These are phyloP conservation scores for Adansonia rubrostipa DNA, from an alignment of 441 rosid species.

Conservation along the genomic window DNA sequence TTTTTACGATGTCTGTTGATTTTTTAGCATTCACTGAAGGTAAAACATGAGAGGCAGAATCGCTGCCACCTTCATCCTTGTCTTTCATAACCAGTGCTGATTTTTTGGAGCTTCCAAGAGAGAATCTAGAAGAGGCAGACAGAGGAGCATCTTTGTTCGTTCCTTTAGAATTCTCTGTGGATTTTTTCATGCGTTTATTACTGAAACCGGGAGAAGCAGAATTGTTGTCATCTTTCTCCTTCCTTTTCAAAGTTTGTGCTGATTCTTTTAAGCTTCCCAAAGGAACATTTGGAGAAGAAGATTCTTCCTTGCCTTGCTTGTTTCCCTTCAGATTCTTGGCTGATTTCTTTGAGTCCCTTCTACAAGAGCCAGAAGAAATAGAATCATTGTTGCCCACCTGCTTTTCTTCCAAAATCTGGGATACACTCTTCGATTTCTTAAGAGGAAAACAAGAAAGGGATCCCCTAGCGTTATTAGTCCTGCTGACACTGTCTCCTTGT, in stretches of 20 bases:
- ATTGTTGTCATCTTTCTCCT: constrained; percentile 7
- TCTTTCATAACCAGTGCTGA: constrained; percentile 3
- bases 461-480: neutral
- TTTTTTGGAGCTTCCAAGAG: neutral
- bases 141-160: neutral
- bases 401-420: constrained; percentile 17
- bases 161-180: neutral
- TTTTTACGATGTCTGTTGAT: neutral
- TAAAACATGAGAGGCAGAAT: neutral
- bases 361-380: neutral
- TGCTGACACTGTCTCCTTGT: neutral
- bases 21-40: neutral
- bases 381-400: neutral
- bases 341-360: constrained; percentile 14
- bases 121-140: neutral
- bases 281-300: constrained; percentile 9
- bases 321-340: constrained; percentile 2
- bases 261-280: neutral
- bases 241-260: constrained; percentile 13
- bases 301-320: neutral
- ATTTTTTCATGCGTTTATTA: constrained; percentile 6
- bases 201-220: constrained; percentile 5
- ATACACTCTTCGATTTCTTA: constrained; percentile 13
- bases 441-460: neutral
- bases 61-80: constrained; percentile 4